phyloP scores from a whole-genome alignment of 176 grass and related monocot genomes.

The Phyllostachys edulis region DNA sequence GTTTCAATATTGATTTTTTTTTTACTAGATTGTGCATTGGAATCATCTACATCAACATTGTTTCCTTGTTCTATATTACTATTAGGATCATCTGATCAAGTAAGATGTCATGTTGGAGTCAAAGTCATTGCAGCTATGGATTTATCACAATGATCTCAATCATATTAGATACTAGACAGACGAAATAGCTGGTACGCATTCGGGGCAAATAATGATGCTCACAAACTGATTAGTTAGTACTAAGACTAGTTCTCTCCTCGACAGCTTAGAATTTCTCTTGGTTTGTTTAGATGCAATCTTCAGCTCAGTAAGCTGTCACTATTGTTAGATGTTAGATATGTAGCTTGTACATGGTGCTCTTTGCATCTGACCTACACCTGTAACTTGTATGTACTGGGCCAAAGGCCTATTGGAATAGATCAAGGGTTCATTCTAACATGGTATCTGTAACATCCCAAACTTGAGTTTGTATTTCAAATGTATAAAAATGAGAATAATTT shows the following conservation, averaged over 20 bases:
- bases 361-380: too few relatives aligned
- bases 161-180: neutral
- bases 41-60: neutral
- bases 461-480: too few relatives aligned
- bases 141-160: neutral
- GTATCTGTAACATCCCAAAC: too few relatives aligned
- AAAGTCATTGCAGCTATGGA: neutral
- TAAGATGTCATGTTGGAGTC: neutral
- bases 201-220: neutral
- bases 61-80: neutral
- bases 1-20: too few relatives aligned
- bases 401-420: too few relatives aligned
- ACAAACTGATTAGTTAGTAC: neutral
- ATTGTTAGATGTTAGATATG: too few relatives aligned
- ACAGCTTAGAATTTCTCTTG: neutral
- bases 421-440: too few relatives aligned
- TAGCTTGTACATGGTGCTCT: too few relatives aligned
- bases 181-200: neutral
- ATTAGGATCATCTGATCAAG: neutral
- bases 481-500: too few relatives aligned
- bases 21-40: neutral
- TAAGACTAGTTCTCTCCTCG: neutral
- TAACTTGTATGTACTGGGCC: too few relatives aligned
- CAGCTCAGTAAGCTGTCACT: neutral
- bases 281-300: neutral